Percentiles rank a stretch among this genome's conserved stretches.
These are phyloP conservation scores for Aureobasidium subglaciale DNA, from an alignment of 2,329 filamentous ascomycete genomes.

Conservation along the genomic window DNA sequence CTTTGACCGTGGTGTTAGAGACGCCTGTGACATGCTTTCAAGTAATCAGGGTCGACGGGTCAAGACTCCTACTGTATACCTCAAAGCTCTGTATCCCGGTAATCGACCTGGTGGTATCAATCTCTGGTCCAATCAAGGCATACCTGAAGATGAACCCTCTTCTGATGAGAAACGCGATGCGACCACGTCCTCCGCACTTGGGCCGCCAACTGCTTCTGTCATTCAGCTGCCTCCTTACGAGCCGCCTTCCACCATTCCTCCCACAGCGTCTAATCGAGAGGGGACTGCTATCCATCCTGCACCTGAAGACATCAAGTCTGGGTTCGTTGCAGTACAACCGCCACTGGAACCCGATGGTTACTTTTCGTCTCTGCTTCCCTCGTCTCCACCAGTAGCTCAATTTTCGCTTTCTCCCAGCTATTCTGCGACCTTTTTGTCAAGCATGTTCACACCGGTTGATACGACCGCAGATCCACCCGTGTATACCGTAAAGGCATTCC, in stretches of 20 bases:
- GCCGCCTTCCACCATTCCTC: not conserved
- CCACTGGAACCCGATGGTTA: not conserved
- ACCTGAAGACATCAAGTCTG: not conserved
- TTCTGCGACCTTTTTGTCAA: not conserved
- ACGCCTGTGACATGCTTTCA: not conserved
- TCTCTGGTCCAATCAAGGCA: not conserved
- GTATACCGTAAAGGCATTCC: not conserved
- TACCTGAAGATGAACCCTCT: not conserved
- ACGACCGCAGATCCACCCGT: not conserved
- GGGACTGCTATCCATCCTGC: not conserved
- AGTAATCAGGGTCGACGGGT: not conserved
- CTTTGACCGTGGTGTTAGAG: not conserved
- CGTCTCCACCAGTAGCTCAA: not conserved
- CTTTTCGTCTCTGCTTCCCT: not conserved
- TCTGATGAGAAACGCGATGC: not conserved
- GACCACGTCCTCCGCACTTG: not conserved
- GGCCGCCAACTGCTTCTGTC: not conserved
- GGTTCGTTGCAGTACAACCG: not conserved
- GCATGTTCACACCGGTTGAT: not conserved
- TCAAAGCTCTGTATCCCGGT: not conserved
- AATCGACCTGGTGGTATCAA: not conserved
- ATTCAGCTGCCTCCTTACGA: not conserved
- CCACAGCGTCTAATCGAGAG: not conserved
- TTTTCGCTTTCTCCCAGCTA: not conserved
- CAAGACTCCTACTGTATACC: not conserved